Conservation (phyloP, 495 filamentous ascomycete species). For the Glonium stellatum region DNA sequence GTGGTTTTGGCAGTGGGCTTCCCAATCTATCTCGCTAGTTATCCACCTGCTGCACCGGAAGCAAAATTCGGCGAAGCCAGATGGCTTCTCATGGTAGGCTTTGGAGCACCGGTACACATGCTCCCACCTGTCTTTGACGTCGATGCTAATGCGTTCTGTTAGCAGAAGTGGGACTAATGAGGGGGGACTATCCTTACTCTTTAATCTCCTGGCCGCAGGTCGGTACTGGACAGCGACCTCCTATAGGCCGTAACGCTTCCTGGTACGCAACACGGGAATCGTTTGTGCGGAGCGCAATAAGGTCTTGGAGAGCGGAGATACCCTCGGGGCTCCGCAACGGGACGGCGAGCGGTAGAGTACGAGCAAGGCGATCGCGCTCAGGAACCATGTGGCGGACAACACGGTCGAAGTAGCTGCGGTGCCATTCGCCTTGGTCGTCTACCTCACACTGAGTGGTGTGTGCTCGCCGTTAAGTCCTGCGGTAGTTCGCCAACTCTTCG, state of each 20-base stretch:
- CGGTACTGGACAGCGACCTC: slow-evolving; percentile 20
- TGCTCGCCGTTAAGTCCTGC: neutral
- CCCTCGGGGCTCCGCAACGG: neutral
- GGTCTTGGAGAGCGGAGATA: slow-evolving; percentile 11
- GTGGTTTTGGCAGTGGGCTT: slow-evolving; percentile 25
- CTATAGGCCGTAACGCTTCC: slow-evolving; percentile 16
- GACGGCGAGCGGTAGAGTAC: neutral
- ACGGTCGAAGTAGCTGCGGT: neutral
- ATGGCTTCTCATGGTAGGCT: slow-evolving; percentile 18
- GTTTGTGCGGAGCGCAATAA: slow-evolving; percentile 20
- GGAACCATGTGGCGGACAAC: neutral
- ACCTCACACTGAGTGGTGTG: neutral
- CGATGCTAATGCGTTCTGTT: slow-evolving; percentile 17
- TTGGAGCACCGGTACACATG: slow-evolving; percentile 20
- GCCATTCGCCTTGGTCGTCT: neutral
- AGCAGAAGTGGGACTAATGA: slow-evolving; percentile 17
- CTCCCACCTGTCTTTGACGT: slow-evolving; percentile 19
- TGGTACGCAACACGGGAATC: slow-evolving; percentile 24
- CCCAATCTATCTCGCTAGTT: slow-evolving; percentile 18
- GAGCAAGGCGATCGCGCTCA: neutral
- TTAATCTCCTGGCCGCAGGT: slow-evolving; percentile 14
- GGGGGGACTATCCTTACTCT: slow-evolving; percentile 16
- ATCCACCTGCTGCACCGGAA: slow-evolving; percentile 16
- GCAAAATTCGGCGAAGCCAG: slow-evolving; percentile 23
- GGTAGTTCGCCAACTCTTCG: neutral